Evolutionary conservation across 345 rosid species (phyloP), one percentile per base, ranked within the genome.

Genomic region (Garcia nutans): DNA sequence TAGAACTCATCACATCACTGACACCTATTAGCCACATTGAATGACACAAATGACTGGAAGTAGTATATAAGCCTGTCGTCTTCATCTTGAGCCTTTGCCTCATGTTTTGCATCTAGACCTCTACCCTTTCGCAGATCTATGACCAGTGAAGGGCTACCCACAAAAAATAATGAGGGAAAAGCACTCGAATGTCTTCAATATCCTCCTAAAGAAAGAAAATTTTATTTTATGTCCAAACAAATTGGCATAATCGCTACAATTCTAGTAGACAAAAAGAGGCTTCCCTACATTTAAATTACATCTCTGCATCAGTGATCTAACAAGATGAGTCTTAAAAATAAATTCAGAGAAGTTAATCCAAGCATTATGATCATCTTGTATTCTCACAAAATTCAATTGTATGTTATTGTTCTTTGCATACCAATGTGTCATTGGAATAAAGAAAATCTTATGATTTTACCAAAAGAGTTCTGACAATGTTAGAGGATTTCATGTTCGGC

Each of bases 141-240:
- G 70, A 91, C 88, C 45, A 93, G 80, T 24, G 82, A 69, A 64
- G 99, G 97, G 86, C 94, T 91, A 68, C 94, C 97, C 20, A 91
- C 78, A 3, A 93, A 89, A 61, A 92, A 76, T 20, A 95, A 75
- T 41, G 96, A 2, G 97, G 96, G 16, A 94, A 90, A 78, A 87
- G 92, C 69, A 78, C 85, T 68, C 86, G 93, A 77, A 95, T 86
- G 81, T 88, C 91, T 71, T 91, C 89, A 56, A 91, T 89, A 77
- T 93, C 96, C 81, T 93, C 97, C 97, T 97, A 93, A 17, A 91
- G 91, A 61, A 95, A 85, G 90, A 87, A 93, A 91, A 86, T 76
- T 87, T 89, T 65, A 91, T 88, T 81, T 95, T 95, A 74, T 89
- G 85, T 77, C 97, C 96, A 81, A 95, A 95, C 26, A 95, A 75